Evolutionary conservation across 306 rosid genomes (phyloP).

Genomic region (Macrotyloma uniflorum): DNA sequence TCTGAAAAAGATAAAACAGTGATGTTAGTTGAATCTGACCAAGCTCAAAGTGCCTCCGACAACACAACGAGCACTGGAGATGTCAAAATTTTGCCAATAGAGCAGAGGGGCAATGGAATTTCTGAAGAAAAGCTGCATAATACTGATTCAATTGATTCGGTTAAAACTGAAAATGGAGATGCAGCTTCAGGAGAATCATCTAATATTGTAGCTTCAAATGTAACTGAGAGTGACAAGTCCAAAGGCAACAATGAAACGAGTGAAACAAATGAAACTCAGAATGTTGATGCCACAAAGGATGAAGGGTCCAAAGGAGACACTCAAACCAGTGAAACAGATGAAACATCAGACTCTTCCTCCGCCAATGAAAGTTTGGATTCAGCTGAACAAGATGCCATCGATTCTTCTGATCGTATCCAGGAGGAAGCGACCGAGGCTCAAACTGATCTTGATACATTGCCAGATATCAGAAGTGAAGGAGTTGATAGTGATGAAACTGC

Average conservation of each 20-base stretch:
- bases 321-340: constrained; percentile 40
- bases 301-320: constrained; percentile 44
- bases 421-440: constrained; percentile 53
- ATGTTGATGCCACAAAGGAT: constrained; percentile 41
- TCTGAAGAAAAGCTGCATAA: constrained; percentile 44
- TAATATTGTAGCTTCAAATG: constrained; percentile 43
- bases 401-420: constrained; percentile 58
- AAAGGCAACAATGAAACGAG: constrained; percentile 37
- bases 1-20: constrained; percentile 46
- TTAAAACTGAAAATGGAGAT: constrained; percentile 44
- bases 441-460: constrained; percentile 72
- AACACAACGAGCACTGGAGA: constrained; percentile 42
- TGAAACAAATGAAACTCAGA: constrained; percentile 29
- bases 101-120: constrained; percentile 35
- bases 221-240: constrained; percentile 49
- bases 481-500: constrained; percentile 62
- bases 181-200: constrained; percentile 45
- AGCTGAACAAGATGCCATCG: constrained; percentile 67
- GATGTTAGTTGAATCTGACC: constrained; percentile 29
- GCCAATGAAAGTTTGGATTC: constrained; percentile 41
- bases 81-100: constrained; percentile 30
- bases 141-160: constrained; percentile 35
- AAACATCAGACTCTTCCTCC: constrained; percentile 44
- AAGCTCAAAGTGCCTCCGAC: constrained; percentile 29
- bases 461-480: constrained; percentile 61